Percentiles rank a stretch among this genome's conserved stretches.
phyloP scores from a whole-genome alignment of 208 protist genomes.

The Trypanosoma melophagium region DNA sequence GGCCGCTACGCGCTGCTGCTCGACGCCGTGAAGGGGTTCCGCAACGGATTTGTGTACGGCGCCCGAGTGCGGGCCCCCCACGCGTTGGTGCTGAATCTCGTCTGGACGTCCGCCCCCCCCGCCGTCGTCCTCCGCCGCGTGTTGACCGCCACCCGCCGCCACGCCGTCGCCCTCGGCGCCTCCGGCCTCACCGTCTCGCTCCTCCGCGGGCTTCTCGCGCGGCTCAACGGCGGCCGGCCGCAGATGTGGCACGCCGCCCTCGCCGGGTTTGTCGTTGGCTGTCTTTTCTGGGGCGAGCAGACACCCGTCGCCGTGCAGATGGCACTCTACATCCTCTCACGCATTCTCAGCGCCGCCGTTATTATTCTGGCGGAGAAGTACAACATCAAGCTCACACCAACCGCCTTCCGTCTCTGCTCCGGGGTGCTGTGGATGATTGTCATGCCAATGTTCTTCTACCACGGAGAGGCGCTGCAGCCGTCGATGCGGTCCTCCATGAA shows the following conservation, averaged over 20 bases:
- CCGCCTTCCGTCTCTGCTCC: constrained; percentile 61
- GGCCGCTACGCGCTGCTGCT: constrained; percentile 66
- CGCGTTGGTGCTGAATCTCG: constrained; percentile 83
- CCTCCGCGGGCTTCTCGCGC: constrained; percentile 45
- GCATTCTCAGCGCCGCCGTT: constrained; percentile 60
- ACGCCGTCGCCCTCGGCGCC: constrained; percentile 70
- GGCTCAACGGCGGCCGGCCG: constrained; percentile 34
- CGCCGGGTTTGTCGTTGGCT: constrained; percentile 77
- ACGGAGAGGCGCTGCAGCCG: constrained; percentile 70
- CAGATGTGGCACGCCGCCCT: constrained; percentile 71
- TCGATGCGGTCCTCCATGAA: constrained; percentile 78
- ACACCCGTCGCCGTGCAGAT: constrained; percentile 85
- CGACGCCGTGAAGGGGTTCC: constrained; percentile 75
- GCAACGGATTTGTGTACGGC: constrained; percentile 88
- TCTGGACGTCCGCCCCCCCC: constrained; percentile 77
- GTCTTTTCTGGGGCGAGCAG: constrained; percentile 68
- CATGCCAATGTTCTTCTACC: constrained; percentile 70
- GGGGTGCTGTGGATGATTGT: constrained; percentile 73
- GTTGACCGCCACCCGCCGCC: constrained; percentile 59
- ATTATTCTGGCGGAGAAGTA: constrained; percentile 39
- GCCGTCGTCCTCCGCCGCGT: constrained; percentile 58
- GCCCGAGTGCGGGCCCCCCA: constrained; percentile 81
- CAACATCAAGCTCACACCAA: constrained; percentile 22
- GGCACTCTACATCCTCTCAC: constrained; percentile 90
- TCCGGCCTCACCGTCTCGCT: constrained; percentile 62